Percentiles rank a stretch among this genome's conserved stretches.
Evolutionary conservation across 345 rosid genomes (phyloP).

Genomic region (Camelina laxa): DNA sequence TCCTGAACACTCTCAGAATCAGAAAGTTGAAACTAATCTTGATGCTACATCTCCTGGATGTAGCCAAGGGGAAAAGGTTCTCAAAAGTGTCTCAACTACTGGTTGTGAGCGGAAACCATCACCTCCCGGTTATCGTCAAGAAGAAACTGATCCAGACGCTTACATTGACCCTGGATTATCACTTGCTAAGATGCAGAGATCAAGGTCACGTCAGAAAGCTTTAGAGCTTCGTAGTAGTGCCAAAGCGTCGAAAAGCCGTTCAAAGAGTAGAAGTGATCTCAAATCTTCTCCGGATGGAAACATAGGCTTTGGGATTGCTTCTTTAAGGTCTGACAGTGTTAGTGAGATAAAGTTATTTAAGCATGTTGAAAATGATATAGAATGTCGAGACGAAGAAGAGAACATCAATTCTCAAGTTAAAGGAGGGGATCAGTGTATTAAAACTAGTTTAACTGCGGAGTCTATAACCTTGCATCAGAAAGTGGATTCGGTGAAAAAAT

Average conservation of each 20-base stretch:
- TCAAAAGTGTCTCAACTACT: constrained; percentile 43
- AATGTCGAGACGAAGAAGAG: constrained; percentile 37
- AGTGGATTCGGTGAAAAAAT: constrained; percentile 21
- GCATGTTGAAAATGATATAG: constrained; percentile 44
- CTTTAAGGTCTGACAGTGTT: constrained; percentile 48
- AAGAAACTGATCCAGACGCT: constrained; percentile 42
- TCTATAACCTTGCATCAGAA: constrained; percentile 30
- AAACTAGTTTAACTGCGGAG: constrained; percentile 21
- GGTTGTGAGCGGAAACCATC: constrained; percentile 45
- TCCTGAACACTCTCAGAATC: constrained; percentile 19
- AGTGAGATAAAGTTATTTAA: constrained; percentile 42
- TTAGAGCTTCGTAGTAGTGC: constrained; percentile 68
- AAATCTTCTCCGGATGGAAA: constrained; percentile 34
- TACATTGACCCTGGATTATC: constrained; percentile 51
- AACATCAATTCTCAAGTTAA: constrained; percentile 39
- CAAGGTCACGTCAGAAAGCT: constrained; percentile 76
- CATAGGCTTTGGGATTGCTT: constrained; percentile 48
- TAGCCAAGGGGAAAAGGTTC: constrained; percentile 32
- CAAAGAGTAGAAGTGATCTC: constrained; percentile 37
- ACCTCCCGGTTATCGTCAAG: constrained; percentile 54
- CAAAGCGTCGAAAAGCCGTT: constrained; percentile 50
- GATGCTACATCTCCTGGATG: constrained; percentile 34
- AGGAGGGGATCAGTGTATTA: constrained; percentile 27
- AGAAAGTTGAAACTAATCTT: constrained; percentile 22
- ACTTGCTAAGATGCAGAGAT: constrained; percentile 69